Evolutionary conservation across 2,329 filamentous ascomycete genomes (phyloP), one percentile per base, ranked within the genome.

Genomic region (Calonectria henricotiae): DNA sequence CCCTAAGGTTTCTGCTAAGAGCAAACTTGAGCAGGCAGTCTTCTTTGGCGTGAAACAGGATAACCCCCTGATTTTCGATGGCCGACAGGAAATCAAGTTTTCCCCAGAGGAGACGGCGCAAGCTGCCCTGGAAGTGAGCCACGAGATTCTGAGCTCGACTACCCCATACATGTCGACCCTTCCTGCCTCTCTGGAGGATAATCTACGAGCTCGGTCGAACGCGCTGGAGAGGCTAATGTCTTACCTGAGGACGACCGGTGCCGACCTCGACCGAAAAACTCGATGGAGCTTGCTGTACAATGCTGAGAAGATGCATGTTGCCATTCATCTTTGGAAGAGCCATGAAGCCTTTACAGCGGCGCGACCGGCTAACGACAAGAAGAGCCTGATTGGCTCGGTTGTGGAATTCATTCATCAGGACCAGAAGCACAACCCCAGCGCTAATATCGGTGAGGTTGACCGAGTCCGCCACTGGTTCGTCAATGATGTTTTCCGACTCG

Each of bases 1-100:
- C 5, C 90, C 89, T 1, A 83, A 86, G 74, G 89, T 97, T 17
- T 95, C 93, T 1, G 93, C 94, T 7, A 96, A 94, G 82, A 94
- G 91, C 82, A 98, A 96, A 82, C 88, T 99, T 46, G 94, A 98
- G 79, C 95, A 99, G 83, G 95, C 95, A 2, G 93, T 98, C 1
- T 98, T 98, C 83, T 98, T 94, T 79, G 95, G 95, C 2, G 90
- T 90, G 58, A 91, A 93, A 79, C 88, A 92, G 71, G 91, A 94
- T 77, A 98, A 95, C 76, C 93, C 96, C n/a, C 84, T 99, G n/a
- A 91, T 95, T 71, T 94, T 99, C 76, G 89, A 92, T 49, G 89
- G 91, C 49, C 89, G 90, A 72, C 86, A 89, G 44, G 90, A 91
- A 65, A 85, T 92, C 55, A 86, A 88, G 4, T 97, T 96, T 74